A percentile compares a stretch with the other conserved stretches of the same genome.
phyloP scores from a whole-genome alignment of 2,329 filamentous ascomycete genomes.

The Blumeriella jaapii region DNA sequence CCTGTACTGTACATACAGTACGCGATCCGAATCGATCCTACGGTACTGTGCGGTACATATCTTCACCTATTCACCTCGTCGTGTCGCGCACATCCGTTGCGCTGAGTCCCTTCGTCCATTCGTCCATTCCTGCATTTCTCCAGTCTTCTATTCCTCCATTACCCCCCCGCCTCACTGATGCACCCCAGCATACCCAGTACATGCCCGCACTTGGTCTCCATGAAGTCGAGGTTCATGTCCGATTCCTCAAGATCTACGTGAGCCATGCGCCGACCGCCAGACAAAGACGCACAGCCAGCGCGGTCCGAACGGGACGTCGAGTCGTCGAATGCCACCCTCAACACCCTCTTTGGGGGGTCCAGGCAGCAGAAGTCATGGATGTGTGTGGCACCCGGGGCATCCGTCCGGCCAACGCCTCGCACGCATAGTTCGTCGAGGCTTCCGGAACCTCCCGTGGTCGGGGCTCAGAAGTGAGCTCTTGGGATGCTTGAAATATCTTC shows the following conservation, averaged over 20 bases:
- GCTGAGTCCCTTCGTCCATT: background rate
- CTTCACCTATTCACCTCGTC: too few species aligned
- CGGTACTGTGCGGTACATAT: too few species aligned
- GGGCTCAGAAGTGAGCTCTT: constrained; percentile 15
- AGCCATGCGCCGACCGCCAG: constrained; percentile 26
- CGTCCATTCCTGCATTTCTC: background rate
- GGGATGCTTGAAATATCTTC: background rate
- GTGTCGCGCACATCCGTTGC: constrained; percentile 8
- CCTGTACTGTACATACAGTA: too few species aligned
- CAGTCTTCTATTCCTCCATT: too few species aligned
- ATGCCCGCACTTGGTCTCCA: background rate
- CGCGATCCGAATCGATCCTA: too few species aligned
- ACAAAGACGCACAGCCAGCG: constrained; percentile 20
- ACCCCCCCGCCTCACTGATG: background rate
- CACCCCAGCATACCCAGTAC: background rate
- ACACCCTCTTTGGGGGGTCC: constrained; percentile 25
- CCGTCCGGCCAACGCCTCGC: constrained; percentile 25
- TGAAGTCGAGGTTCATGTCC: constrained; percentile 12
- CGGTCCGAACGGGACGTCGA: constrained; percentile 25
- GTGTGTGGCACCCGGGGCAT: constrained; percentile 16
- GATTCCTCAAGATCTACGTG: constrained; percentile 8
- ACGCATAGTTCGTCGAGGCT: constrained; percentile 14
- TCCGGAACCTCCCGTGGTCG: constrained; percentile 6
- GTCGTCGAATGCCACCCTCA: constrained; percentile 27
- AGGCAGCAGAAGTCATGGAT: constrained; percentile 29